Evolutionary conservation across 2,329 filamentous ascomycete species (phyloP), one percentile per base, ranked within the genome.

Genomic region (Ascochyta koolunga): DNA sequence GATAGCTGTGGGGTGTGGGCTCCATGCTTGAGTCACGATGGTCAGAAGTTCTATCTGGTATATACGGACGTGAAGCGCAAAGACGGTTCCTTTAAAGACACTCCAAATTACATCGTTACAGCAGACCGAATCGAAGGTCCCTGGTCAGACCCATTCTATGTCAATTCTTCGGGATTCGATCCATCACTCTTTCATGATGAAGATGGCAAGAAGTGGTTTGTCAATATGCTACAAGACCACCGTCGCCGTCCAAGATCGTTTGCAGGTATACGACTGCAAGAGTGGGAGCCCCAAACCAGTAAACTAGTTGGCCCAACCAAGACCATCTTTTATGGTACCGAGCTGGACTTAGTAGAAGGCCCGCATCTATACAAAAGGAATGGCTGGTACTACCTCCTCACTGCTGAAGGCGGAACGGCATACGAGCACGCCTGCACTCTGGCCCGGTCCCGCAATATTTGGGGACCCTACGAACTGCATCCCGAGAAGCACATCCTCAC

Each of bases 41-140:
- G 83, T 39, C 76, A 80, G 2, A 79, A 74, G 48, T 88, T 86
- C 71, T 87, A 81, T 79, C 80, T 88, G 5, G 85, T 87, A 2
- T 88, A 86, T 68, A 86, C 85, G 1, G 84, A 87, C 62, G 84
- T 88, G 15, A 88, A 87, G 73, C 83, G 85, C 59, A 87, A 87
- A 67, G 86, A 88, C 60, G 86, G 85, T 11, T 83, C 81, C 2
- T 87, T 86, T 78, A 86, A 86, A 67, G 85, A 87, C 61, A 79
- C 83, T 1, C 85, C 82, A 59, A 88, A 87, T 42, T 88, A 87
- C 65, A 86, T 88, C 53, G 81, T 88, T 47, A 81, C 78, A 11
- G 64, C 70, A 10, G 61, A 67, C 0, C 61, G 73, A 5, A 83
- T 87, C 47, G 78, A 82, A 32, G 85, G 85, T 0, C 84, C 84